Base-by-base conservation (phyloP, 805 yeast species). In the Wickerhamiella galacta region DNA sequence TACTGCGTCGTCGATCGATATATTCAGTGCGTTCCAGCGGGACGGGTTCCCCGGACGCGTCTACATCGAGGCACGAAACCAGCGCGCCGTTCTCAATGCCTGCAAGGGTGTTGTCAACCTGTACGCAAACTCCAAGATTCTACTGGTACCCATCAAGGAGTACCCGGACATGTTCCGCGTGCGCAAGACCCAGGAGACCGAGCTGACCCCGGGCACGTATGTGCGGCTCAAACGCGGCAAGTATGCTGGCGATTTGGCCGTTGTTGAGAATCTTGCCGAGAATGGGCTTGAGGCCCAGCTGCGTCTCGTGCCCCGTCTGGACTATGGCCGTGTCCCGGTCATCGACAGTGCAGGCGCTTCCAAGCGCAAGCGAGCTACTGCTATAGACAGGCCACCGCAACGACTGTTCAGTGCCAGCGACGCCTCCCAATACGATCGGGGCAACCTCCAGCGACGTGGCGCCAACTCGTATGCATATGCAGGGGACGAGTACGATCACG, bases 241-340 rank as follows among this genome's bases (percentile, higher is more conserved):
- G 48, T 85, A 87, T 54, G 79, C 79, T 48, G 87, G 87, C 32
- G 98, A 90, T 54, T 63, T 90, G 42, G 98, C 95, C 16, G 69
- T 82, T 30, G 93, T 90, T 32, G 94, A 83, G 46, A 83, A 85
- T 51, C 66, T 90, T 41, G 78, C 92, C 39, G 96, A 90, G 49
- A 87, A 81, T 51, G 96, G 95, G 33, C 66, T 90, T 45, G 96
- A 87, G 52, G 96, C 82, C n/a, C 69, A 92, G 47, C 72, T 93
- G 45, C 81, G 81, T 50, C 63, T 90, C 42, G 92, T 90, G 21
- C 98, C 98, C 23, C 72, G 98, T 48, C 58, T 90, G 38, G 95
- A 87, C 52, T 87, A 90, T 54, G 94, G 93, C 37, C 71, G 74
- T 43, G 39, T 52, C 5, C 43, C 47, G 3, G 44, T 42, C 16